Conservation (phyloP, 2,329 filamentous ascomycete species). For the Aureobasidium melanogenum region DNA sequence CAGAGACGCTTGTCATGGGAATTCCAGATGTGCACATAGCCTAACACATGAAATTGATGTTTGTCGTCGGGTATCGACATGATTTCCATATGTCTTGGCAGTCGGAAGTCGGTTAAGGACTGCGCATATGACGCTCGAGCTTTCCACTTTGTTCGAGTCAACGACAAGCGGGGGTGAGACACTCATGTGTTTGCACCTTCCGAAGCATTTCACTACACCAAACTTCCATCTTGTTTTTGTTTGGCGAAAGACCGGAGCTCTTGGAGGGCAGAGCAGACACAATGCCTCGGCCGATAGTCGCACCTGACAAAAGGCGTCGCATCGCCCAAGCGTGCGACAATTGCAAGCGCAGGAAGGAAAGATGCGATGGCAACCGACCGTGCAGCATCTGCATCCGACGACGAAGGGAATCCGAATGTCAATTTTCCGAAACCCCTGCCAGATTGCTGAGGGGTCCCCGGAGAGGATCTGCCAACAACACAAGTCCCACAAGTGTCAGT, state of each 20-base stretch:
- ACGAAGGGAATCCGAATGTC: slow-evolving; percentile 32
- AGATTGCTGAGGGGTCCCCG: slow-evolving; percentile 4
- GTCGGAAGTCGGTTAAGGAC: neutral
- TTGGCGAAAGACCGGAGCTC: too few species aligned
- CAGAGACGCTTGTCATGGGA: too few species aligned
- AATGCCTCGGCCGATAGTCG: slow-evolving; percentile 11
- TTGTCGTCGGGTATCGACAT: too few species aligned
- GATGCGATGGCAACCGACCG: slow-evolving; percentile 43
- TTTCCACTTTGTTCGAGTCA: neutral
- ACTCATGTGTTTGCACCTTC: neutral
- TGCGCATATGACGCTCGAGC: neutral
- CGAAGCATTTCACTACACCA: neutral
- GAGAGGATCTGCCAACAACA: neutral
- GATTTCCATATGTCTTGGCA: neutral
- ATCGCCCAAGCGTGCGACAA: slow-evolving; percentile 34
- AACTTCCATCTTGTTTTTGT: neutral
- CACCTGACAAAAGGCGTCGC: slow-evolving; percentile 13
- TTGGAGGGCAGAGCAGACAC: neutral
- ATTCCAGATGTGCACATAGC: too few species aligned
- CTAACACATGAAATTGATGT: neutral
- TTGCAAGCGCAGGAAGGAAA: slow-evolving; percentile 42
- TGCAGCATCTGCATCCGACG: slow-evolving; percentile 41
- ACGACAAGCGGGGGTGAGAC: neutral
- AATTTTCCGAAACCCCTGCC: slow-evolving; percentile 23
- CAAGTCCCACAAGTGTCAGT: neutral